phyloP scores from a whole-genome alignment of 306 rosid genomes.

The Citrullus amarus region DNA sequence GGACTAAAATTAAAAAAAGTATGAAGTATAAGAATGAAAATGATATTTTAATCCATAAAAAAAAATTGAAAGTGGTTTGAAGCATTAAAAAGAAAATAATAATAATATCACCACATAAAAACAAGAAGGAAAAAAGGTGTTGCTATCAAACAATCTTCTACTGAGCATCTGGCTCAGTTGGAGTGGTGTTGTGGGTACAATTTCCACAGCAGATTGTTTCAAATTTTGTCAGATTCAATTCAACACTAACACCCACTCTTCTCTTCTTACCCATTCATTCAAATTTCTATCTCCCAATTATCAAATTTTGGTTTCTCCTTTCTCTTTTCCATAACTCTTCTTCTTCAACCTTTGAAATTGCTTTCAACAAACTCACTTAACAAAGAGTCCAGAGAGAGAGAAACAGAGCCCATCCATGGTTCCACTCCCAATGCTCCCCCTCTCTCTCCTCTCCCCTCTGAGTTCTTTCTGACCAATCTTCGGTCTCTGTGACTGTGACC shows the following conservation, averaged over 20 bases:
- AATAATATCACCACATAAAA: neutral
- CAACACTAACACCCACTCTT: neutral
- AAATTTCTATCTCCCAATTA: neutral
- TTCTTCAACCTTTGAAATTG: neutral
- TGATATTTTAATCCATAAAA: too few relatives aligned
- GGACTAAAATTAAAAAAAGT: too few relatives aligned
- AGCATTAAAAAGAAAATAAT: too few relatives aligned
- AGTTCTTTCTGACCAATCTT: neutral
- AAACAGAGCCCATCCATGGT: neutral
- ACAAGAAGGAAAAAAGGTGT: neutral
- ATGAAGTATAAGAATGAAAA: too few relatives aligned
- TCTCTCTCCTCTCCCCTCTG: neutral
- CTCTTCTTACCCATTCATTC: neutral
- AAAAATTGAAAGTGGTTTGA: too few relatives aligned
- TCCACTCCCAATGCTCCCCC: neutral
- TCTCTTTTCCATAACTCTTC: too few relatives aligned
- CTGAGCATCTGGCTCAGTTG: conserved; percentile 4
- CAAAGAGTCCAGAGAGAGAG: too few relatives aligned
- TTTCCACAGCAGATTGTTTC: conserved; percentile 6
- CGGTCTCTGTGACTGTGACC: conserved; percentile 4
- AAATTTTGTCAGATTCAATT: neutral
- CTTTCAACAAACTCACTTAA: too few relatives aligned
- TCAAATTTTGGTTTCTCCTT: too few relatives aligned
- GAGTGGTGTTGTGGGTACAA: conserved; percentile 3
- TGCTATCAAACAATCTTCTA: neutral